These are phyloP conservation scores for Cytospora piceae DNA, from an alignment of 2,329 filamentous ascomycete genomes.

Conservation along the genomic window DNA sequence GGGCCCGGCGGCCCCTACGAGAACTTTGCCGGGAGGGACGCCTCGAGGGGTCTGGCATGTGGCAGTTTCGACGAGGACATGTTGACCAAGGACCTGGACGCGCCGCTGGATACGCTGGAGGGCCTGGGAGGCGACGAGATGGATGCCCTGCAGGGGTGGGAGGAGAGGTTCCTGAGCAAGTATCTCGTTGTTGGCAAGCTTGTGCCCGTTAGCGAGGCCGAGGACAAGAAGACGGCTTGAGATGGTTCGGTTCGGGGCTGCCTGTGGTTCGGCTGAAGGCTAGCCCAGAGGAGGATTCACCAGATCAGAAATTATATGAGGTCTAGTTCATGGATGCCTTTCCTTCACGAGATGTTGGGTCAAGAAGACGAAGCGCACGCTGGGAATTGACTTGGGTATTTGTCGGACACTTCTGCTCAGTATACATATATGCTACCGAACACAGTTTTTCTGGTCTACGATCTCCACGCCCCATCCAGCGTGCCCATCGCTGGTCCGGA, in stretches of 20 bases:
- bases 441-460: not conserved
- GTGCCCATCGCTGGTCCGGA: not conserved
- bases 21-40: slow-evolving; percentile 95
- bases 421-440: not conserved
- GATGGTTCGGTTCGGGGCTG: not conserved
- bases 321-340: not conserved
- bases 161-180: slow-evolving; percentile 90
- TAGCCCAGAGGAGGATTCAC: not conserved
- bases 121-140: slow-evolving; percentile 75
- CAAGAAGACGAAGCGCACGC: not conserved
- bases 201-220: slow-evolving; percentile 55
- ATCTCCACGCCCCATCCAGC: slow-evolving; percentile 4
- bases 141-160: slow-evolving; percentile 87
- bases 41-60: slow-evolving; percentile 82
- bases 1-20: slow-evolving; percentile 92
- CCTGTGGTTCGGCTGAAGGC: not conserved
- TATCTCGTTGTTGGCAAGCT: slow-evolving; percentile 92
- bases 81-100: slow-evolving; percentile 89
- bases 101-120: slow-evolving; percentile 75
- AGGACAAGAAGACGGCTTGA: slow-evolving; percentile 26
- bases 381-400: not conserved
- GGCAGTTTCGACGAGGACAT: slow-evolving; percentile 95
- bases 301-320: not conserved
- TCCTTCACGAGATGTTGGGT: not conserved
- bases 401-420: not conserved